Percentiles rank a stretch among this genome's conserved stretches.
Evolutionary conservation across 2,329 filamentous ascomycete species (phyloP).

Genomic region (Diplodia seriata): DNA sequence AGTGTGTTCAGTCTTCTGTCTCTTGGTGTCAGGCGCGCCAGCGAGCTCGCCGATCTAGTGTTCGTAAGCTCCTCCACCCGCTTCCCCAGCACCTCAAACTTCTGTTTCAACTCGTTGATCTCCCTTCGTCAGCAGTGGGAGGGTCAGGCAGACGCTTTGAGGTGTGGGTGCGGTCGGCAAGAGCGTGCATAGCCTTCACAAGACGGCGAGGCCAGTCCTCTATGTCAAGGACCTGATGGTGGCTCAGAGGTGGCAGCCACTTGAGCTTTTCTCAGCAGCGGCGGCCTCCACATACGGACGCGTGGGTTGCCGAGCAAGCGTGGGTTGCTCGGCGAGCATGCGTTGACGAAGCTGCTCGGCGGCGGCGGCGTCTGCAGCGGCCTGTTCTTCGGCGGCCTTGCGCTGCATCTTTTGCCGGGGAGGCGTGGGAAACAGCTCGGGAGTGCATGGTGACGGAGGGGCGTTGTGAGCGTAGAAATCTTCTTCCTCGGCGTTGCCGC

Average conservation of each 20-base stretch:
- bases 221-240: not conserved
- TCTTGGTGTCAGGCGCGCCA: slow-evolving; percentile 56
- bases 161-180: not conserved
- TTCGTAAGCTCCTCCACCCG: too few relatives aligned
- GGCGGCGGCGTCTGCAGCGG: not conserved
- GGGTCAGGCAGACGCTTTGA: slow-evolving; percentile 57
- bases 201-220: not conserved
- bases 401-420: not conserved
- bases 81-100: too few relatives aligned
- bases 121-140: slow-evolving; percentile 57
- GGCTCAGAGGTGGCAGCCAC: not conserved
- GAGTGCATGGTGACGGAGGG: not conserved
- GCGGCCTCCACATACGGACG: too few relatives aligned
- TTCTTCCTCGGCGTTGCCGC: not conserved
- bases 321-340: not conserved
- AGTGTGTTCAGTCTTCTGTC: slow-evolving; percentile 50
- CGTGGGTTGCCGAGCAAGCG: not conserved
- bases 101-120: too few relatives aligned
- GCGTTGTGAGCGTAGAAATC: not conserved
- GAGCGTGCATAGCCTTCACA: not conserved
- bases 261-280: not conserved
- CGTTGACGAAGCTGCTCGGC: not conserved
- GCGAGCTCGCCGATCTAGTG: too few relatives aligned
- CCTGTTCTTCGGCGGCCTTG: not conserved
- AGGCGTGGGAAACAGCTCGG: not conserved